Conservation (phyloP, 352 stramenopile species). For the Phytophthora sp. region DNA sequence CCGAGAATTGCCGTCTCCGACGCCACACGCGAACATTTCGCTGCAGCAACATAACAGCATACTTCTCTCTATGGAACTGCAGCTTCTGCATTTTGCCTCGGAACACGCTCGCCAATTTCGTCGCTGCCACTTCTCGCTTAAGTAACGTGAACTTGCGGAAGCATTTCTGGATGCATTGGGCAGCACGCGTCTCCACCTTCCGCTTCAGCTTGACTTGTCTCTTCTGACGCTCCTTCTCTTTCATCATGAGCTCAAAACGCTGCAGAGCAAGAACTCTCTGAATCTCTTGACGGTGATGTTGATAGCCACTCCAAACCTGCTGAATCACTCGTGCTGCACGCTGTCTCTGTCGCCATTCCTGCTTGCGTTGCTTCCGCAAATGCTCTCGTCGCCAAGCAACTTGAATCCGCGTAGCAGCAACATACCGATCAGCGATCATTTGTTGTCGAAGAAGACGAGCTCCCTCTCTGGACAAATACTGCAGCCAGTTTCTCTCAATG, state of each 20-base stretch:
- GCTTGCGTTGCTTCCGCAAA: conserved; percentile 10
- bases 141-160: conserved; percentile 35
- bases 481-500: conserved; percentile 53
- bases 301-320: conserved; percentile 25
- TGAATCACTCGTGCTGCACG: conserved; percentile 34
- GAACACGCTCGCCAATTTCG: conserved; percentile 41
- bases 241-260: conserved; percentile 45
- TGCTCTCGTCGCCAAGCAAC: conserved; percentile 28
- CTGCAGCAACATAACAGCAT: conserved; percentile 38
- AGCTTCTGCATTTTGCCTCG: conserved; percentile 29
- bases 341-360: conserved; percentile 24
- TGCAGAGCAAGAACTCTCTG: conserved; percentile 39
- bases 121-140: conserved; percentile 34
- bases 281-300: conserved; percentile 19
- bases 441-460: conserved; percentile 46
- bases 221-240: conserved; percentile 38
- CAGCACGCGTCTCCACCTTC: conserved; percentile 43
- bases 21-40: conserved; percentile 52
- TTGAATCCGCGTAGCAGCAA: conserved; percentile 44
- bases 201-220: conserved; percentile 25
- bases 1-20: conserved; percentile 37
- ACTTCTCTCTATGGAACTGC: conserved; percentile 31
- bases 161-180: conserved; percentile 32
- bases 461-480: conserved; percentile 39
- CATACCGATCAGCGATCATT: conserved; percentile 35